Conservation (phyloP, 805 yeast species). For the Saccharomycopsis sp. region DNA sequence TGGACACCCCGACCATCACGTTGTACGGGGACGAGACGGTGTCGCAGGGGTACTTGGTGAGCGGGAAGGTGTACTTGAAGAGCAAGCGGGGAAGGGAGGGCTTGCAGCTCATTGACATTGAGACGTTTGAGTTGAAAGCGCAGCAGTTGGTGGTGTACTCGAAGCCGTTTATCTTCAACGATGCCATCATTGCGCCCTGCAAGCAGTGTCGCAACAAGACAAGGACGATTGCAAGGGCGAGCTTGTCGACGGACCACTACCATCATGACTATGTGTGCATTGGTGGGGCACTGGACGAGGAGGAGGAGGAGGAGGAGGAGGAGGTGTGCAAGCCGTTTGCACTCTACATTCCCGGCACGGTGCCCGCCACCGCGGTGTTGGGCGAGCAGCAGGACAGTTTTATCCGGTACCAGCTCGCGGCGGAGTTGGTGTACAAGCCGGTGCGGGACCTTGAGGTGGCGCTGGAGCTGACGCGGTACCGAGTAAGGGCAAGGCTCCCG, state of each 20-base stretch:
- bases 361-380: constrained; percentile 5
- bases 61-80: not conserved
- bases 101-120: constrained; percentile 1
- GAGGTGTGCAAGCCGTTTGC: constrained; percentile 4
- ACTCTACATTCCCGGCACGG: constrained; percentile 8
- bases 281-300: not conserved
- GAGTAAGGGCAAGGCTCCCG: constrained; percentile 6
- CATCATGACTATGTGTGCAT: not conserved
- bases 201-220: constrained; percentile 7
- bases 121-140: not conserved
- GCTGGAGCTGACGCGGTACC: too few relatives aligned
- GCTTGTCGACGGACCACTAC: not conserved
- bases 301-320: not conserved
- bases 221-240: not conserved
- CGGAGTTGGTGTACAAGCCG: not conserved
- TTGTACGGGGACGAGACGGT: not conserved
- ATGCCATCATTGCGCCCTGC: constrained; percentile 10
- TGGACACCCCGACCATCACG: constrained; percentile 1
- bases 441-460: too few relatives aligned
- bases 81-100: too few relatives aligned
- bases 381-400: constrained; percentile 3
- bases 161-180: constrained; percentile 14
- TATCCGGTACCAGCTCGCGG: constrained; percentile 4
- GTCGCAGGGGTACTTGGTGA: not conserved
- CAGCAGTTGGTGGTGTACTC: not conserved